Evolutionary conservation across 371 early-diverging fungal genomes (phyloP).

Genomic region (Homolaphlyctis polyrhiza): DNA sequence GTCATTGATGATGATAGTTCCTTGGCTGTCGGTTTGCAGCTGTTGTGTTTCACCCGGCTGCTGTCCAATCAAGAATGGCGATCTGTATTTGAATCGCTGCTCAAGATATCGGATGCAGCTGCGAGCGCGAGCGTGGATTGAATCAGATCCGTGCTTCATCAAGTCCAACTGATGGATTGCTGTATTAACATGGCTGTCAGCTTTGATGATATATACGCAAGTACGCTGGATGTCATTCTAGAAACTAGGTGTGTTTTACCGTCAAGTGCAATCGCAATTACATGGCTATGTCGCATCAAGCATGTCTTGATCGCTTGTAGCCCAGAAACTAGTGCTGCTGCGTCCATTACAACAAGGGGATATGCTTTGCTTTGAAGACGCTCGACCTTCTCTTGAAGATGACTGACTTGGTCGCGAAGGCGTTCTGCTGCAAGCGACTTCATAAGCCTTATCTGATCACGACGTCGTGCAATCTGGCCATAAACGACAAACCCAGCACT

Average conservation of each 20-base stretch:
- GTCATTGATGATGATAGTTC: background rate
- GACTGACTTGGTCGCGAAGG: conserved; percentile 58
- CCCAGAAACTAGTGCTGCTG: conserved; percentile 45
- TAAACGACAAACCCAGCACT: too few species aligned
- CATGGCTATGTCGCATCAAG: conserved; percentile 30
- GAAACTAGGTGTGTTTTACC: too few species aligned
- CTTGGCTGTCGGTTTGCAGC: background rate
- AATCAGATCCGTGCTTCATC: conserved; percentile 64
- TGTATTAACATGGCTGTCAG: conserved; percentile 14
- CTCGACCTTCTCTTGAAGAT: conserved; percentile 36
- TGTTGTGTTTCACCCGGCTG: background rate
- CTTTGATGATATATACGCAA: too few species aligned
- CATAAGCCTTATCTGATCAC: conserved; percentile 51
- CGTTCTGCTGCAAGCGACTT: conserved; percentile 60
- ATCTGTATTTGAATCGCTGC: conserved; percentile 22
- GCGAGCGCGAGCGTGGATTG: conserved; percentile 59
- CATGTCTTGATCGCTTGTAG: conserved; percentile 51
- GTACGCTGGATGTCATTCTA: too few species aligned
- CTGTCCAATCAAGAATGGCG: background rate
- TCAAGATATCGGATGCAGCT: conserved; percentile 76
- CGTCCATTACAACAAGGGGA: conserved; percentile 43
- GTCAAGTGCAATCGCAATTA: conserved; percentile 57
- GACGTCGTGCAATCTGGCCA: background rate
- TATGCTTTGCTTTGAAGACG: conserved; percentile 14
- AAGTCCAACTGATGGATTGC: conserved; percentile 64